Base-by-base conservation (phyloP, 129 eudicot species). In the Glebionis coronaria region DNA sequence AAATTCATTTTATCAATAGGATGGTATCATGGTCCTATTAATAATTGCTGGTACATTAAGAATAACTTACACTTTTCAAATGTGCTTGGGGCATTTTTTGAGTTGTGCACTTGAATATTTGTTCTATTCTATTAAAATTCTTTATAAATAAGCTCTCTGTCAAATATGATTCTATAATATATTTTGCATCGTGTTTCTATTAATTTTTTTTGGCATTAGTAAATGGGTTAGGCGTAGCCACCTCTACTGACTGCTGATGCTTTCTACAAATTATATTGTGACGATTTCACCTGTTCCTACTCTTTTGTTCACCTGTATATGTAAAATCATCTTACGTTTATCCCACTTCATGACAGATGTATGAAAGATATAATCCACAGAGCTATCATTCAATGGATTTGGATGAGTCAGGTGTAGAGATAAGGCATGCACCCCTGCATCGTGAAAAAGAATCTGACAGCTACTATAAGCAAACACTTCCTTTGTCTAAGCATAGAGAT, bases 321-420 rank as follows among this genome's bases (percentile, higher is more conserved):
- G n/a, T 12, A 9, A 55, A 20, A 67, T 21, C 57, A 67, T 21
- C 57, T 70, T 44, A 65, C 21, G 28, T 60, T 66, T 76, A 6
- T 60, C 74, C 50, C 67, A 65, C 68, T 51, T 79, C 12, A 15
- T 66, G 56, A 46, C 12, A 89, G 97, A 79, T 83, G 60, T 71
- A 75, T 61, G 84, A 73, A 72, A 72, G 78, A 71, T 67, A 64
- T 82, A 70, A 56, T 53, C 73, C 87, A 21, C 72, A 71, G 73
- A 72, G 67, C 75, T 76, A 77, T 31, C 81, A 56, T 55, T 38
- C 76, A 59, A 50, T 78, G 29, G 86, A 70, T 65, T 50, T 75
- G 73, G 86, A 88, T 68, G 85, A 67, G 15, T 59, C 79, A 28
- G 76, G 78, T 40, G 78, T 66, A 49, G 83, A 85, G 63, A 67